phyloP scores from a whole-genome alignment of 1,139 yeast species.

The Suzukiozyma palmioleophila region DNA sequence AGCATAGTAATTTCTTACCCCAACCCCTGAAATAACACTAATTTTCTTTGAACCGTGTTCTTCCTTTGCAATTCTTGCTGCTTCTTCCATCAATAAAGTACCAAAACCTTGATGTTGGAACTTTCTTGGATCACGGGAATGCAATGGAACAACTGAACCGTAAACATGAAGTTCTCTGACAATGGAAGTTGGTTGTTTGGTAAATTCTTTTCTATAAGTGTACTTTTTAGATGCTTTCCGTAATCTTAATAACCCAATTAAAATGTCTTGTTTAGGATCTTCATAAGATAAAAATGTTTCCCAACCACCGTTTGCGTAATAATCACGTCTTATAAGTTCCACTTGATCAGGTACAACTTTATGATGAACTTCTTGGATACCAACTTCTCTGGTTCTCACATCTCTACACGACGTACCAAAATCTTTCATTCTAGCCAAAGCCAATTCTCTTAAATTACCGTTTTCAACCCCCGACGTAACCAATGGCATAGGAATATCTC shows the following conservation, averaged over 20 bases:
- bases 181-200: constrained; percentile 78
- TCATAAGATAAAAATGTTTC: constrained; percentile 94
- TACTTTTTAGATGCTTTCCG: constrained; percentile 87
- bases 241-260: constrained; percentile 84
- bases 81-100: constrained; percentile 95
- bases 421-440: constrained; percentile 96
- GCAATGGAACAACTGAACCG: constrained; percentile 96
- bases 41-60: constrained; percentile 93
- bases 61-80: constrained; percentile 89
- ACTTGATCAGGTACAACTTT: constrained; percentile 97
- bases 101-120: constrained; percentile 99
- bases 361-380: constrained; percentile 97
- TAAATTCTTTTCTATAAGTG: constrained; percentile 87
- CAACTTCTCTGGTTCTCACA: constrained; percentile 98
- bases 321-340: constrained; percentile 91
- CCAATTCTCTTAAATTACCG: constrained; percentile 93
- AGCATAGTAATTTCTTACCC: constrained; percentile 93
- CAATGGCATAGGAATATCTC: constrained; percentile 99
- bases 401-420: constrained; percentile 95
- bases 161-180: constrained; percentile 96
- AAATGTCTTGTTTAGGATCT: constrained; percentile 94
- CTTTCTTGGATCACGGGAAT: constrained; percentile 95
- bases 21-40: constrained; percentile 95
- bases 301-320: constrained; percentile 98
- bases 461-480: constrained; percentile 98